These are phyloP conservation scores for Nicotiana sylvestris DNA, from an alignment of 257 asterid species.

Conservation along the genomic window DNA sequence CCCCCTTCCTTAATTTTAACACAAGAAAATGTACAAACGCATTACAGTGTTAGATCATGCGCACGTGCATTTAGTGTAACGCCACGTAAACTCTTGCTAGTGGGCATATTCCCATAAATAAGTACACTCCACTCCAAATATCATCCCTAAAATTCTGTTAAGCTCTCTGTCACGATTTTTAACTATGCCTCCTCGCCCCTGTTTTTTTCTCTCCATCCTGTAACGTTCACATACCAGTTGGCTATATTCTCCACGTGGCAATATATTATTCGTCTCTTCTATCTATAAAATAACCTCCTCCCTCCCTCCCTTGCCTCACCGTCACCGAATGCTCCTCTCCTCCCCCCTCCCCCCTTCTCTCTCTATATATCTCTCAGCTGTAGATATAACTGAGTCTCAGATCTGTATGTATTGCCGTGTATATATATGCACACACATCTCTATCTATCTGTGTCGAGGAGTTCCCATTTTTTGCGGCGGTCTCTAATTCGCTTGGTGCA, in stretches of 20 bases:
- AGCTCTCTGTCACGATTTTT: not conserved
- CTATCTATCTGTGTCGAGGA: constrained; percentile 13
- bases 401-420: not conserved
- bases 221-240: not conserved
- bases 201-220: not conserved
- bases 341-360: not conserved
- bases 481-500: constrained; percentile 77
- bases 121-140: not conserved
- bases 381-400: not conserved
- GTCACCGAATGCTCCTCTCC: not conserved
- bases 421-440: not conserved
- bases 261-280: constrained; percentile 22
- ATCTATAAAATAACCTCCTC: constrained; percentile 27
- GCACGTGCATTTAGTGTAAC: not conserved
- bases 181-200: not conserved
- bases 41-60: not conserved
- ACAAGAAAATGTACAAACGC: not conserved
- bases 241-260: constrained; percentile 36
- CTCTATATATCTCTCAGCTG: not conserved
- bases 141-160: not conserved
- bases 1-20: not conserved
- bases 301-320: not conserved
- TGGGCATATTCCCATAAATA: not conserved
- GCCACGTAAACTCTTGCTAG: not conserved
- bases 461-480: constrained; percentile 33